phyloP scores from a whole-genome alignment of 805 yeast genomes.

The Naumovozyma dairenensis region DNA sequence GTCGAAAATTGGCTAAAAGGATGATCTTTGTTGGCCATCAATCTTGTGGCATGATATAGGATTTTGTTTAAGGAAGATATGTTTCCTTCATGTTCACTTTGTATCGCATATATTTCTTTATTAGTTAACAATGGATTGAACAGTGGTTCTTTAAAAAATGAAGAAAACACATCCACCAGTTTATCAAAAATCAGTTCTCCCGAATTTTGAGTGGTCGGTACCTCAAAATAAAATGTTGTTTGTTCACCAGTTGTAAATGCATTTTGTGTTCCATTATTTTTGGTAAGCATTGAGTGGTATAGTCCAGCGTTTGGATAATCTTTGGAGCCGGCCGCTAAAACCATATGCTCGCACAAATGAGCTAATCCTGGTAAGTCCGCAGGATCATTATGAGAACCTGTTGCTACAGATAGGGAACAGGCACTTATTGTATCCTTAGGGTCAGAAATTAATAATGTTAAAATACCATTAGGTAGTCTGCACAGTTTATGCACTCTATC shows the following conservation, averaged over 20 bases:
- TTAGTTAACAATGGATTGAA: slow-evolving; percentile 36
- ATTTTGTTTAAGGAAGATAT: slow-evolving; percentile 35
- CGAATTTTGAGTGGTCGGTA: slow-evolving; percentile 35
- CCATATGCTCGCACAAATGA: slow-evolving; percentile 78
- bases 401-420: slow-evolving; percentile 62
- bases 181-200: slow-evolving; percentile 35
- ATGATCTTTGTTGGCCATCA: slow-evolving; percentile 38
- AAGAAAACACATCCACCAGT: slow-evolving; percentile 41
- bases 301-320: slow-evolving; percentile 39
- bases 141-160: slow-evolving; percentile 41
- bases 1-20: slow-evolving; percentile 58
- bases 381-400: slow-evolving; percentile 80
- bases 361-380: slow-evolving; percentile 67
- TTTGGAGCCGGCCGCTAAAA: slow-evolving; percentile 45
- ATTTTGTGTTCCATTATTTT: slow-evolving; percentile 49
- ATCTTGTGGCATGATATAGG: slow-evolving; percentile 48
- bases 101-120: slow-evolving; percentile 50
- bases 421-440: slow-evolving; percentile 55
- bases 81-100: slow-evolving; percentile 59
- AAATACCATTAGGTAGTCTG: slow-evolving; percentile 57
- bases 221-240: slow-evolving; percentile 54
- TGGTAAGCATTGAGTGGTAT: slow-evolving; percentile 36
- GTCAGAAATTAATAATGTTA: slow-evolving; percentile 64
- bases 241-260: slow-evolving; percentile 64
- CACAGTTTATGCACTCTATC: slow-evolving; percentile 37